These are phyloP conservation scores for Exserohilum rostratum DNA, from an alignment of 2,329 filamentous ascomycete species.

Conservation along the genomic window DNA sequence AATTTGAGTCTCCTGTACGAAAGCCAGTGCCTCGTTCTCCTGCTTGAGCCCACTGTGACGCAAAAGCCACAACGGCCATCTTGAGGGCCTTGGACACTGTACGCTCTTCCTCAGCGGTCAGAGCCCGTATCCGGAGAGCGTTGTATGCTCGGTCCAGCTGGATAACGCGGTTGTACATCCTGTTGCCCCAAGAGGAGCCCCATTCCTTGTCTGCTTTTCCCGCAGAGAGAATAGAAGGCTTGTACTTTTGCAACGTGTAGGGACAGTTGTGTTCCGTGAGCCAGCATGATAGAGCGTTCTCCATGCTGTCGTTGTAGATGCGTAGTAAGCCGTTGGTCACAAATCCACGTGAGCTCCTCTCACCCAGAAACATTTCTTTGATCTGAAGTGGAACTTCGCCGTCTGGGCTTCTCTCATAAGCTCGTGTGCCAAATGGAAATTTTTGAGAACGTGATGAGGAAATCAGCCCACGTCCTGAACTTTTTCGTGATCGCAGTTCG, in stretches of 20 bases:
- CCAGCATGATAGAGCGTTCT: conserved; percentile 61
- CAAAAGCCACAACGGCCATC: conserved; percentile 58
- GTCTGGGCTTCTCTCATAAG: neutral
- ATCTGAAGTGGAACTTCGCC: conserved; percentile 26
- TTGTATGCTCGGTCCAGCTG: conserved; percentile 51
- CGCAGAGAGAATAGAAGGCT: conserved; percentile 29
- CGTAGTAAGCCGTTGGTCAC: conserved; percentile 54
- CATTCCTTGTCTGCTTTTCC: conserved; percentile 49
- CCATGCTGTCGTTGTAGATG: conserved; percentile 61
- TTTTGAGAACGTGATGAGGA: neutral
- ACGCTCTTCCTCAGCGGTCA: conserved; percentile 46
- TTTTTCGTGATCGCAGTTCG: neutral
- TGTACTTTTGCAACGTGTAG: conserved; percentile 43
- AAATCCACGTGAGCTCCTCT: conserved; percentile 3
- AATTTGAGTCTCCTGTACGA: conserved; percentile 23
- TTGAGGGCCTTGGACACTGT: conserved; percentile 55
- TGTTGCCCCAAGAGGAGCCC: conserved; percentile 43
- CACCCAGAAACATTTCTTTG: conserved; percentile 40
- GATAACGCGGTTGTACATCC: conserved; percentile 57
- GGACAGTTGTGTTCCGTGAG: conserved; percentile 61
- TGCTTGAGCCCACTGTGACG: conserved; percentile 55
- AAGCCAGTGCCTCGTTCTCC: conserved; percentile 25
- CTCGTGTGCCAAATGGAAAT: neutral
- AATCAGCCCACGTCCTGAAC: neutral
- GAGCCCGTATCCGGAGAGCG: conserved; percentile 46